Conservation (phyloP, 129 eudicot species). For the Flaveria sonorensis region DNA sequence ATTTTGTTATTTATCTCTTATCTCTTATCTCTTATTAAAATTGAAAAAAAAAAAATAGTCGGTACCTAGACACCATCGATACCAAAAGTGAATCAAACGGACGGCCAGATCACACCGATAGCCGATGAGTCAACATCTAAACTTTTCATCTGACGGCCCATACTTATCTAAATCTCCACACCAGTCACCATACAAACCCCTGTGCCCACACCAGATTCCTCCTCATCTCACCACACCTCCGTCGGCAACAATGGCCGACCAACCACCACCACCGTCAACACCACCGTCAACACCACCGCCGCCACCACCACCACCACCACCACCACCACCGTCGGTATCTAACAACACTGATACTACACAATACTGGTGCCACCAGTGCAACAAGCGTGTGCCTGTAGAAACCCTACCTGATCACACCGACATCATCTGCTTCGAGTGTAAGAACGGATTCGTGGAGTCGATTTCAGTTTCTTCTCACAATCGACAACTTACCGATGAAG, state of each 20-base stretch:
- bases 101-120: neutral
- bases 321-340: neutral
- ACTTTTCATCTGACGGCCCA: neutral
- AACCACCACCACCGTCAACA: constrained; percentile 18
- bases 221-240: neutral
- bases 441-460: constrained; percentile 71
- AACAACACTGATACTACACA: constrained; percentile 14
- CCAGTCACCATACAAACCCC: neutral
- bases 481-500: constrained; percentile 43
- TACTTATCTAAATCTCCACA: neutral
- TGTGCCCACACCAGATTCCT: neutral
- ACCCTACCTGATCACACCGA: constrained; percentile 63
- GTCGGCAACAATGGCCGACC: constrained; percentile 11
- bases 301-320: constrained; percentile 23
- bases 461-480: constrained; percentile 36
- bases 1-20: neutral
- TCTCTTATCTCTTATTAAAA: neutral
- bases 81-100: neutral
- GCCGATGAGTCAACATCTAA: neutral
- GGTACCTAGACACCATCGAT: constrained; percentile 1
- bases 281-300: neutral
- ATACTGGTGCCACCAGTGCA: constrained; percentile 92
- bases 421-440: constrained; percentile 70
- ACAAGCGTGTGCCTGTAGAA: constrained; percentile 71
- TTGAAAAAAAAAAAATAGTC: neutral